phyloP scores from a whole-genome alignment of 257 asterid genomes.

The Verbascum thapsus region DNA sequence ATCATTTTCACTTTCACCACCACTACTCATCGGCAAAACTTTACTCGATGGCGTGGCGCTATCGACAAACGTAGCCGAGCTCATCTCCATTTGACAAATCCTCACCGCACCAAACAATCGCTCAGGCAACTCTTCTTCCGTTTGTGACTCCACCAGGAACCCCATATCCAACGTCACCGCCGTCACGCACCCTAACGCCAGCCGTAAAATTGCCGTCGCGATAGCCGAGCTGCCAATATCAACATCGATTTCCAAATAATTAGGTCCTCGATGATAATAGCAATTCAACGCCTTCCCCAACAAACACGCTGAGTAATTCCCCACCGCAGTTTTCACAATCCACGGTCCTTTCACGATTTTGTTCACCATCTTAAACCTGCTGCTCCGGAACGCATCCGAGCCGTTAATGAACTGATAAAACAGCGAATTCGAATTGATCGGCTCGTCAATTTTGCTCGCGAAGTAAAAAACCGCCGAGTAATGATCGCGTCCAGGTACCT shows the following conservation, averaged over 20 bases:
- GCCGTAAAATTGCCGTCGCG: conserved; percentile 76
- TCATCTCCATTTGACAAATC: conserved; percentile 90
- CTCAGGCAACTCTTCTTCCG: conserved; percentile 87
- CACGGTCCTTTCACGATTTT: conserved; percentile 91
- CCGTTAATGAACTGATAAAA: conserved; percentile 75
- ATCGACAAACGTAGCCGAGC: conserved; percentile 67
- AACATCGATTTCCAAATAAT: conserved; percentile 86
- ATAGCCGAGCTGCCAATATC: conserved; percentile 90
- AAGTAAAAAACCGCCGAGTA: conserved; percentile 90
- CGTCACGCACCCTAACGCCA: conserved; percentile 82
- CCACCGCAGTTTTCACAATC: conserved; percentile 89
- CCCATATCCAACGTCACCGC: conserved; percentile 95
- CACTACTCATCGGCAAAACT: conserved; percentile 53
- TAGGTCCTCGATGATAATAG: conserved; percentile 62
- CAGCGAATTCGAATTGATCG: conserved; percentile 53
- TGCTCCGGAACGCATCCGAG: conserved; percentile 63
- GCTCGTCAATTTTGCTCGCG: conserved; percentile 55
- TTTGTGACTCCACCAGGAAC: conserved; percentile 72
- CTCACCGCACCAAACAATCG: conserved; percentile 82
- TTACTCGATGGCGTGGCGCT: conserved; percentile 47
- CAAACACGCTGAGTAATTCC: conserved; percentile 83
- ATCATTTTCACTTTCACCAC: conserved; percentile 53
- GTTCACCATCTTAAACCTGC: conserved; percentile 84
- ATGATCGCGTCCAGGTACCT: conserved; percentile 88
- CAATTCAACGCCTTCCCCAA: conserved; percentile 85